Percentiles rank a stretch among this genome's conserved stretches.
These are phyloP conservation scores for Xylogone sp. DNA, from an alignment of 2,329 filamentous ascomycete genomes.

Conservation along the genomic window DNA sequence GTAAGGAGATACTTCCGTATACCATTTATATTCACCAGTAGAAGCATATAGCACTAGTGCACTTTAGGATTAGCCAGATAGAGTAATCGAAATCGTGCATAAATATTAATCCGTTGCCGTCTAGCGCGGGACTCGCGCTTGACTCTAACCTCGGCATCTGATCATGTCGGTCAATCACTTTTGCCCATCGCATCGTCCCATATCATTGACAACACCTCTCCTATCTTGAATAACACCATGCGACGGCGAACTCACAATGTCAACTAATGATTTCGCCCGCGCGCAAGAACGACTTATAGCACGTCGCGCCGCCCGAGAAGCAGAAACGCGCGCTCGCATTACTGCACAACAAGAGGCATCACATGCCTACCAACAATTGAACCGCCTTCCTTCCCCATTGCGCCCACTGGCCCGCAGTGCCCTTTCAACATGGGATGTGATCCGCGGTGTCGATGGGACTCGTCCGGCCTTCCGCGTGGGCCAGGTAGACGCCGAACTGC, in stretches of 20 bases:
- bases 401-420: slow-evolving; percentile 48
- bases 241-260: slow-evolving; percentile 17
- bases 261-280: slow-evolving; percentile 62
- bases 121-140: too few relatives aligned
- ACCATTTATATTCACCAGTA: too few relatives aligned
- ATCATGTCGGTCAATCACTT: not conserved
- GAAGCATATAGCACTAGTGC: too few relatives aligned
- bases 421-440: slow-evolving; percentile 61
- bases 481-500: slow-evolving; percentile 90
- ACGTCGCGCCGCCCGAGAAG: slow-evolving; percentile 73
- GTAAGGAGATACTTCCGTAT: too few relatives aligned
- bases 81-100: too few relatives aligned
- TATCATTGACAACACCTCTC: not conserved
- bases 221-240: not conserved
- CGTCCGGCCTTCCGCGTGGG: slow-evolving; percentile 87
- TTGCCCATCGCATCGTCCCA: not conserved
- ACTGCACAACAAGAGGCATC: slow-evolving; percentile 48
- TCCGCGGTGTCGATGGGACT: slow-evolving; percentile 73
- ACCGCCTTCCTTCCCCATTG: slow-evolving; percentile 59
- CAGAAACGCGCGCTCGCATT: slow-evolving; percentile 55
- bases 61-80: too few relatives aligned
- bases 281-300: slow-evolving; percentile 84
- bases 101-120: too few relatives aligned
- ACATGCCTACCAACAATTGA: slow-evolving; percentile 49
- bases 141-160: not conserved